These are phyloP conservation scores for Lentinula boryana DNA, from an alignment of 768 basidiomycete genomes.

Conservation along the genomic window DNA sequence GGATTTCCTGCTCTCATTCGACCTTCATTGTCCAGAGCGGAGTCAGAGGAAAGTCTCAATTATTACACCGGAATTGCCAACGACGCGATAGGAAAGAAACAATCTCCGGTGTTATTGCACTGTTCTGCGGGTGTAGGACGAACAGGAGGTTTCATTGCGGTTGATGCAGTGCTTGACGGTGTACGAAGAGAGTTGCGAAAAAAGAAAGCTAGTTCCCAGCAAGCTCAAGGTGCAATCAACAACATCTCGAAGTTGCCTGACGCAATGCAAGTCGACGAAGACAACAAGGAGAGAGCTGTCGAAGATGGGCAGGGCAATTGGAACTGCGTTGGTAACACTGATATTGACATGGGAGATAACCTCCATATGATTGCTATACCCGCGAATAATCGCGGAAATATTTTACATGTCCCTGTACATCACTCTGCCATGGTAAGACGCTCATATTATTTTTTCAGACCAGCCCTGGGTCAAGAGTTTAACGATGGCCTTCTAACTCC, in stretches of 20 bases:
- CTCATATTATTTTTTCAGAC: not conserved
- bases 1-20: slow-evolving; percentile 1
- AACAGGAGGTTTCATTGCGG: slow-evolving; percentile 89
- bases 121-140: slow-evolving; percentile 95
- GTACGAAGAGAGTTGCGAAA: slow-evolving; percentile 51
- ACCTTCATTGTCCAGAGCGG: not conserved
- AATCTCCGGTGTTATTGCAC: slow-evolving; percentile 70
- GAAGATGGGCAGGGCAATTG: not conserved
- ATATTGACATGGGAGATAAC: not conserved
- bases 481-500: not conserved
- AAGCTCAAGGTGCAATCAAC: not conserved
- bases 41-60: slow-evolving; percentile 30
- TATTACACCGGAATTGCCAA: slow-evolving; percentile 48
- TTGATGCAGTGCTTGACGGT: slow-evolving; percentile 81
- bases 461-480: not conserved
- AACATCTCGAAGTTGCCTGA: not conserved
- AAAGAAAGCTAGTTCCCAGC: not conserved
- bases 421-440: not conserved
- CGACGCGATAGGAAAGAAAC: slow-evolving; percentile 36
- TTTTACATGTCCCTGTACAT: slow-evolving; percentile 6
- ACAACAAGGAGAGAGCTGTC: slow-evolving; percentile 2
- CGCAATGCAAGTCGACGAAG: not conserved
- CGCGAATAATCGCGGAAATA: slow-evolving; percentile 4
- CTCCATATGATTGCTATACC: slow-evolving; percentile 1
- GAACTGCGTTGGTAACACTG: not conserved